Conservation (phyloP, 2,329 filamentous ascomycete genomes). For the Aspergillus sp. region DNA sequence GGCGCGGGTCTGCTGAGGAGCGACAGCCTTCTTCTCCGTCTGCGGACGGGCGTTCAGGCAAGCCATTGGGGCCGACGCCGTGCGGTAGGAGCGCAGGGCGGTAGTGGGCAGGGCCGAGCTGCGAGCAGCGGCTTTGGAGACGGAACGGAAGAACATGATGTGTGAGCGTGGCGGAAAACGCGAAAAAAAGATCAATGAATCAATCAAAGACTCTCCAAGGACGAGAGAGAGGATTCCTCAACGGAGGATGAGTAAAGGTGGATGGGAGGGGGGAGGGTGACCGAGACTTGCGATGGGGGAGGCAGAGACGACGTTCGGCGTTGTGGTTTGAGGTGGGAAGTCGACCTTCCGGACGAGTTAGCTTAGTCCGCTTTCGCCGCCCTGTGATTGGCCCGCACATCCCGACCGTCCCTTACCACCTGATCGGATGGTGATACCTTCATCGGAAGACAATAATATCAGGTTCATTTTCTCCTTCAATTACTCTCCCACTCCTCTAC, state of each 20-base stretch:
- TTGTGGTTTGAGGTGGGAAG: conserved; percentile 42
- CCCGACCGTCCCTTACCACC: conserved; percentile 13
- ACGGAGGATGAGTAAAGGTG: conserved; percentile 21
- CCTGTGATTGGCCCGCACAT: conserved; percentile 31
- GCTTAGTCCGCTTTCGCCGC: conserved; percentile 32
- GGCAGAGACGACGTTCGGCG: conserved; percentile 31
- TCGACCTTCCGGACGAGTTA: conserved; percentile 34
- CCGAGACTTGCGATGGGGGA: conserved; percentile 26
- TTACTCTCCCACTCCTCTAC: conserved; percentile 6
- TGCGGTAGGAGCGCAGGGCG: conserved; percentile 32
- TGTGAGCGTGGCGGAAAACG: conserved; percentile 25
- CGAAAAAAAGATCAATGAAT: conserved; percentile 29
- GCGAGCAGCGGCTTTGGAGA: conserved; percentile 45
- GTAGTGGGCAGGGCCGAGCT: conserved; percentile 36
- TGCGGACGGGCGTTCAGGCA: conserved; percentile 37
- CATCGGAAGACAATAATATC: not conserved
- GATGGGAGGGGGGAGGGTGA: conserved; percentile 28
- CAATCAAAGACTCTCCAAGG: conserved; percentile 15
- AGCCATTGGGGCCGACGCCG: conserved; percentile 32
- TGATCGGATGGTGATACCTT: conserved; percentile 1
- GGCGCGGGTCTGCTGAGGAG: conserved; percentile 51
- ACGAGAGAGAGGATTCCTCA: conserved; percentile 22
- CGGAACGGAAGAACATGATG: conserved; percentile 48
- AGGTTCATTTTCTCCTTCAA: too few relatives aligned
- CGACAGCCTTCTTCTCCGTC: conserved; percentile 32